Base-by-base conservation (phyloP, 176 grass and related monocot species). In the Thinopyrum elongatum region DNA sequence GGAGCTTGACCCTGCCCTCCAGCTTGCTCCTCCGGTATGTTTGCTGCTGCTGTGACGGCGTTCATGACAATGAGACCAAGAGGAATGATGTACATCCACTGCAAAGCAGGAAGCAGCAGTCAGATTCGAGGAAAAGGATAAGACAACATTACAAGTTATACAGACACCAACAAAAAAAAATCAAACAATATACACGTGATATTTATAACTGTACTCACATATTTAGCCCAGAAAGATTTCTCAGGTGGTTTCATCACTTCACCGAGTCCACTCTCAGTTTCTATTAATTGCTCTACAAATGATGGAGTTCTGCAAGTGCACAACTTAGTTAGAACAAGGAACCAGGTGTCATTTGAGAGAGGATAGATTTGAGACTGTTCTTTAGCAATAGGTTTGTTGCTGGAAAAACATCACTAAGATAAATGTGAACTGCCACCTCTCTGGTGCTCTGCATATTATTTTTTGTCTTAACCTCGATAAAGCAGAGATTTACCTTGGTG, bases 1-100 rank as follows among this genome's bases (percentile, higher is more conserved):
- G 69, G 89, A 77, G 90, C 61, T 72, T 95, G 91, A 28, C 85
- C 86, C 84, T 94, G 93, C 35, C 85, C 90, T 74, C 93, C 74
- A 49, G 86, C 87, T 82, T 88, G 90, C 35, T 92, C 97, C 76
- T 92, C 91, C 5, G 90, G 90, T 85, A 95, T 86, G 61, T 95
- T 99, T 59, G 89, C 90, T 67, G 94, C 97, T 89, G 94, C 94
- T 47, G 97, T 95, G 76, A 99, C 63, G 67, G 92, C 94, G 77
- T 99, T 99, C 94, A 99, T 89, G 79, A 96, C 83, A 77, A 99
- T 95, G 81, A 99, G 92, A 86, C 92, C 94, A 8, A 99, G 85
- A 22, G 97, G 97, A 81, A 99, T 89, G 73, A 96, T 79, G 88
- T 99, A 99, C 97, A 99, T 99, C 97, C 97, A 99, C 97, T 99